Evolutionary conservation across 805 yeast genomes (phyloP).

Genomic region (Gaillardinia entomophila): DNA sequence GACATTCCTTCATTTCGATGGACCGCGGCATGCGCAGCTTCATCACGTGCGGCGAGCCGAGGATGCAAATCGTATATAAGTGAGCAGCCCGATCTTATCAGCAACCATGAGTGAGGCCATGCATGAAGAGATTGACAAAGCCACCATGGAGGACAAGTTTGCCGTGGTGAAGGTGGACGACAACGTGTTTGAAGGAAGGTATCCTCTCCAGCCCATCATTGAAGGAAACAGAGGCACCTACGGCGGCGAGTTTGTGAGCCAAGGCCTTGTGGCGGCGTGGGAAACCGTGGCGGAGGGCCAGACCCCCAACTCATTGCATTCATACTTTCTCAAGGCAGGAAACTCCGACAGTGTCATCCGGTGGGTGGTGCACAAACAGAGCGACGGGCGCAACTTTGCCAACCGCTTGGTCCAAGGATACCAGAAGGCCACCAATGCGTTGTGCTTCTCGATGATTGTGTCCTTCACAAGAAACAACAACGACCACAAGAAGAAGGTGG

Average conservation of each 20-base stretch:
- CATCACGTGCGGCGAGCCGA: too few relatives aligned
- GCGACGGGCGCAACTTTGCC: constrained; percentile 19
- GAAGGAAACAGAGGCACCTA: constrained; percentile 19
- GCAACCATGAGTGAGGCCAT: constrained; percentile 6
- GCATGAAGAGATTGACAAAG: constrained; percentile 3
- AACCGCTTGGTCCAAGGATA: constrained; percentile 17
- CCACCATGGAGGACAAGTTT: constrained; percentile 16
- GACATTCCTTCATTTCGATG: not conserved
- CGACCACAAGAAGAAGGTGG: not conserved
- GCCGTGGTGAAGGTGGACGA: constrained; percentile 5
- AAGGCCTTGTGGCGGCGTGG: constrained; percentile 23
- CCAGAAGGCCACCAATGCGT: constrained; percentile 11
- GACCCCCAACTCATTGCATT: constrained; percentile 21
- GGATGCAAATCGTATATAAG: too few relatives aligned
- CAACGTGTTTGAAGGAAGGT: constrained; percentile 14
- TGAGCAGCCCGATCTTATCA: too few relatives aligned
- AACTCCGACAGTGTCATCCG: constrained; percentile 13
- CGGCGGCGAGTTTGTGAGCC: constrained; percentile 24
- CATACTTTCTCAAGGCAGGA: constrained; percentile 24
- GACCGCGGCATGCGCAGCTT: too few relatives aligned
- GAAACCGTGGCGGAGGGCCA: constrained; percentile 17
- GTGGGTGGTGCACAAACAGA: constrained; percentile 17
- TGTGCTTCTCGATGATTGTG: constrained; percentile 17
- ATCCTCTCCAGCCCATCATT: constrained; percentile 18
- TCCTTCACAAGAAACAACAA: constrained; percentile 18